A percentile compares a stretch with the other conserved stretches of the same genome.
Evolutionary conservation across 2,329 filamentous ascomycete species (phyloP).

Genomic region (Sporothrix variecibatus): DNA sequence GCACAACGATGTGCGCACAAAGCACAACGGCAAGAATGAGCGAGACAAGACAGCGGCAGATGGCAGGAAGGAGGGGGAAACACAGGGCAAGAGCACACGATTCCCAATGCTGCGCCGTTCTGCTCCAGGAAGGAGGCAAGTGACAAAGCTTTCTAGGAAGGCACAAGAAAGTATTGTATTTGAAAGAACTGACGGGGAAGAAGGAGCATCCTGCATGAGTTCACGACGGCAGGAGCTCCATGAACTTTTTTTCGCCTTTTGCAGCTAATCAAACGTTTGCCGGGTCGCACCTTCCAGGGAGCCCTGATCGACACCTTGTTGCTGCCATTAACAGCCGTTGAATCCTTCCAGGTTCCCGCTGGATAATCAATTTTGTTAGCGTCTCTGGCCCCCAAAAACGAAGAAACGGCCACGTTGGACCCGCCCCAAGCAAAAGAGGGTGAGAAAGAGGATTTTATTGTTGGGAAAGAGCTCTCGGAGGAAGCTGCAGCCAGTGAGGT

Average conservation of each 20-base stretch:
- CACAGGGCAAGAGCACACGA: background rate
- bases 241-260: background rate
- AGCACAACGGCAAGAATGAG: constrained; percentile 6
- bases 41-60: constrained; percentile 13
- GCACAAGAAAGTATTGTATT: background rate
- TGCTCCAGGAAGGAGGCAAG: background rate
- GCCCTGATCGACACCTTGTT: background rate
- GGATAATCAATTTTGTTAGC: background rate
- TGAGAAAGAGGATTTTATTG: background rate
- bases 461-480: background rate
- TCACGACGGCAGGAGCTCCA: background rate
- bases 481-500: background rate
- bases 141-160: background rate
- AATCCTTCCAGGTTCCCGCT: background rate
- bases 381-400: background rate
- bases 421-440: background rate
- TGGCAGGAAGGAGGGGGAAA: background rate
- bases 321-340: background rate
- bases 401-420: background rate
- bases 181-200: background rate
- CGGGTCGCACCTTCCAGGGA: background rate
- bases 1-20: background rate
- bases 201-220: background rate
- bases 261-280: background rate
- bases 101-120: background rate